phyloP scores from a whole-genome alignment of 2,329 filamentous ascomycete genomes.

The Aspergillus quadricinctus region DNA sequence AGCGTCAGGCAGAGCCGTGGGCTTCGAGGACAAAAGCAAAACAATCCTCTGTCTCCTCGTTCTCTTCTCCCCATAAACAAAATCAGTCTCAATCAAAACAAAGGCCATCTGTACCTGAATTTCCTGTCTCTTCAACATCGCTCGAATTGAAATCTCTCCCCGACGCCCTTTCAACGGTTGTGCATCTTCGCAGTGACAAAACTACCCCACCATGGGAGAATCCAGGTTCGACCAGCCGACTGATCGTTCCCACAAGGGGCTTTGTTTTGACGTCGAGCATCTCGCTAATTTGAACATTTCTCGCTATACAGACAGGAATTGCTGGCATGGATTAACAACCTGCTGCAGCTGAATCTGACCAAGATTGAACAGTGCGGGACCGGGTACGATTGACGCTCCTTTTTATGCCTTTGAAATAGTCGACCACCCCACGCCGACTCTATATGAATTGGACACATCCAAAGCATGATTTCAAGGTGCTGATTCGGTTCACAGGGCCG shows the following conservation, averaged over 20 bases:
- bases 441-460: neutral
- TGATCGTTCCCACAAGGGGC: constrained; percentile 11
- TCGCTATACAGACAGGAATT: constrained; percentile 76
- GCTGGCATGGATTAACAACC: constrained; percentile 92
- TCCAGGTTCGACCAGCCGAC: constrained; percentile 49
- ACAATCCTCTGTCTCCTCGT: constrained; percentile 13
- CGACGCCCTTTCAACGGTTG: neutral
- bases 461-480: constrained; percentile 3
- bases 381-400: constrained; percentile 59
- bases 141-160: neutral
- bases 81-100: neutral
- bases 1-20: constrained; percentile 21
- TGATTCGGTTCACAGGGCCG: constrained; percentile 59
- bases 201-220: constrained; percentile 56
- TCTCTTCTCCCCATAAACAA: constrained; percentile 13
- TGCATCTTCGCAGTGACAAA: constrained; percentile 8
- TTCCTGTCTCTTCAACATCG: neutral
- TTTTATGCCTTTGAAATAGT: constrained; percentile 2
- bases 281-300: constrained; percentile 7
- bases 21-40: constrained; percentile 25
- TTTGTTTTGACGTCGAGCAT: constrained; percentile 8
- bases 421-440: neutral
- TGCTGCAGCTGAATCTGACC: constrained; percentile 94
- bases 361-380: constrained; percentile 99
- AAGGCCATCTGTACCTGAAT: neutral